phyloP scores from a whole-genome alignment of 495 filamentous ascomycete species.

The Podospora appendiculata region DNA sequence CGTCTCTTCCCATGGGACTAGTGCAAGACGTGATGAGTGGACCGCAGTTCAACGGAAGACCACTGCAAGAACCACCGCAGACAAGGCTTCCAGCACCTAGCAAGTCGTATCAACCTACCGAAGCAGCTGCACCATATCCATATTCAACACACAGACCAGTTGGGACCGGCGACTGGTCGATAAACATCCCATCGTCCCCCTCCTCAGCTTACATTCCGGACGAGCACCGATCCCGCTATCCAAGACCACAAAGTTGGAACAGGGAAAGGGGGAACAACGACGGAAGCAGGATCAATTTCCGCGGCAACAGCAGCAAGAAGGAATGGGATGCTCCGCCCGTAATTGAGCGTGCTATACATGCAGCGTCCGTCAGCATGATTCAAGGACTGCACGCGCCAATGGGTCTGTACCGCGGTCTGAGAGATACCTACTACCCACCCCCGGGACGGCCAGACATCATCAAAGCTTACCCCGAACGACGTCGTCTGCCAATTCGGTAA shows the following conservation, averaged over 20 bases:
- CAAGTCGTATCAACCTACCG: background rate
- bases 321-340: conserved; percentile 20
- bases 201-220: conserved; percentile 5
- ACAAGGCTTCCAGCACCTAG: background rate
- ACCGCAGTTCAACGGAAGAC: conserved; percentile 5
- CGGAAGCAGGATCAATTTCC: background rate
- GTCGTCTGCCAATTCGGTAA: conserved; percentile 28
- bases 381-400: conserved; percentile 11
- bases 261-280: background rate
- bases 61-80: conserved; percentile 4
- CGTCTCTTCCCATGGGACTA: background rate
- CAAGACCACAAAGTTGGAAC: conserved; percentile 4
- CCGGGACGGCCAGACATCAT: conserved; percentile 18
- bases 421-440: conserved; percentile 18
- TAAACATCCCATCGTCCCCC: conserved; percentile 14
- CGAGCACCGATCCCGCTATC: background rate
- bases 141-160: background rate
- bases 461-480: conserved; percentile 25
- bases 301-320: conserved; percentile 2
- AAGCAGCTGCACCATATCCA: conserved; percentile 3
- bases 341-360: conserved; percentile 16
- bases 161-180: conserved; percentile 3
- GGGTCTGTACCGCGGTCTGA: conserved; percentile 15
- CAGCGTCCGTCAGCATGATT: conserved; percentile 19
- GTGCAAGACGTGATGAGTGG: background rate